Evolutionary conservation across 2,329 filamentous ascomycete genomes (phyloP).

Genomic region (Fusarium albidum): DNA sequence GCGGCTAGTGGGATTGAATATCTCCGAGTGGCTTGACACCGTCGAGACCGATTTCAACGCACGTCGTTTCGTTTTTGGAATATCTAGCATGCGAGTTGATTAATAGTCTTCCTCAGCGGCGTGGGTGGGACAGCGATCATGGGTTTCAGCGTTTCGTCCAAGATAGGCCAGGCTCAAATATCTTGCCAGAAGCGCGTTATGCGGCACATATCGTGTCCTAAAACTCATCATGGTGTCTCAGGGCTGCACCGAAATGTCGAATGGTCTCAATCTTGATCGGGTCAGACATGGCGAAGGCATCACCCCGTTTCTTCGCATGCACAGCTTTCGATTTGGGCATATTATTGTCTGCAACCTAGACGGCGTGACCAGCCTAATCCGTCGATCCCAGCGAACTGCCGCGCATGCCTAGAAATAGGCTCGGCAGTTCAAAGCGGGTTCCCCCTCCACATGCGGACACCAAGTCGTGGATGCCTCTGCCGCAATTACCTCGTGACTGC

Average conservation of each 20-base stretch:
- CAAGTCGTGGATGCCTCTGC: background rate
- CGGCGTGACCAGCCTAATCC: constrained; percentile 4
- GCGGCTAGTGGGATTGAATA: constrained; percentile 6
- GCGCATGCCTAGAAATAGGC: constrained; percentile 3
- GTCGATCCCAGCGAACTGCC: constrained; percentile 26
- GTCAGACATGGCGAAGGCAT: background rate
- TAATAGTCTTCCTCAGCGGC: constrained; percentile 7
- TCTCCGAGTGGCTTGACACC: constrained; percentile 6
- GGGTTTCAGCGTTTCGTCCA: background rate
- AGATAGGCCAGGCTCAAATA: background rate
- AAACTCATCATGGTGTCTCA: background rate
- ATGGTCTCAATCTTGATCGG: background rate
- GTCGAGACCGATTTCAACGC: background rate
- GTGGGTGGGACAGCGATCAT: background rate
- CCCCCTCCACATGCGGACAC: background rate
- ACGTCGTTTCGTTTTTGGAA: constrained; percentile 12
- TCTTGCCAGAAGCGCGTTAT: constrained; percentile 1
- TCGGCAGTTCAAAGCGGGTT: constrained; percentile 20
- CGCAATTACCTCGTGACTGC: background rate
- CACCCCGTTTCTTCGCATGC: background rate
- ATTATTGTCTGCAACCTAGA: constrained; percentile 19
- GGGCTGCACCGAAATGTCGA: background rate
- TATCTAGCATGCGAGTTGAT: constrained; percentile 2
- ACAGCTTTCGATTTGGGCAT: background rate
- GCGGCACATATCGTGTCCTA: background rate